phyloP scores from a whole-genome alignment of 2,329 filamentous ascomycete species.

The Aspergillus pseudonomiae region DNA sequence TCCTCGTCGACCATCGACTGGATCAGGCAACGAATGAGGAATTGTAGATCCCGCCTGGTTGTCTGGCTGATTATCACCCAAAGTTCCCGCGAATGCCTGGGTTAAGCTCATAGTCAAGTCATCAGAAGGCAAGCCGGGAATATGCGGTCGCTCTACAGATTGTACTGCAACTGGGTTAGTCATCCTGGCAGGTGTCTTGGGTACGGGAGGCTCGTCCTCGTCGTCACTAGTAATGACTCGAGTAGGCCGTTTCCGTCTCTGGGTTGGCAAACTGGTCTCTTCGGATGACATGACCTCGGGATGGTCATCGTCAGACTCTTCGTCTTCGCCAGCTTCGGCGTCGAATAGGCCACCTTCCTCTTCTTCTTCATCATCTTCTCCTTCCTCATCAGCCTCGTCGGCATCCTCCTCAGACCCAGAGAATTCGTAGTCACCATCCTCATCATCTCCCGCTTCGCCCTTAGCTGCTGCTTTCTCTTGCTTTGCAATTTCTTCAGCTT shows the following conservation, averaged over 20 bases:
- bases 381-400: slow-evolving; percentile 39
- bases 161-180: slow-evolving; percentile 28
- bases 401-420: slow-evolving; percentile 53
- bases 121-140: slow-evolving; percentile 65
- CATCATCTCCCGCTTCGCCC: slow-evolving; percentile 52
- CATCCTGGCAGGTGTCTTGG: slow-evolving; percentile 37
- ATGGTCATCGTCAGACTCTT: slow-evolving; percentile 41
- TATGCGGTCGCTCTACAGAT: slow-evolving; percentile 55
- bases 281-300: slow-evolving; percentile 41
- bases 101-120: slow-evolving; percentile 68
- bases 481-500: slow-evolving; percentile 77
- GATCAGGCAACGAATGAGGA: slow-evolving; percentile 51
- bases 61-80: slow-evolving; percentile 64
- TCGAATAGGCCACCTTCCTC: slow-evolving; percentile 31
- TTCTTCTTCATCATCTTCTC: slow-evolving; percentile 33
- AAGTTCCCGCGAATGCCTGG: slow-evolving; percentile 87
- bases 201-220: slow-evolving; percentile 53
- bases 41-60: slow-evolving; percentile 55
- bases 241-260: slow-evolving; percentile 53
- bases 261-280: slow-evolving; percentile 50
- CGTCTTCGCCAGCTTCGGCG: slow-evolving; percentile 45
- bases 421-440: slow-evolving; percentile 42
- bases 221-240: slow-evolving; percentile 71
- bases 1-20: slow-evolving; percentile 61
- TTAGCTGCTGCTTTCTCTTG: slow-evolving; percentile 75